Evolutionary conservation across 345 rosid genomes (phyloP).

Genomic region (Tarenaya hassleriana): DNA sequence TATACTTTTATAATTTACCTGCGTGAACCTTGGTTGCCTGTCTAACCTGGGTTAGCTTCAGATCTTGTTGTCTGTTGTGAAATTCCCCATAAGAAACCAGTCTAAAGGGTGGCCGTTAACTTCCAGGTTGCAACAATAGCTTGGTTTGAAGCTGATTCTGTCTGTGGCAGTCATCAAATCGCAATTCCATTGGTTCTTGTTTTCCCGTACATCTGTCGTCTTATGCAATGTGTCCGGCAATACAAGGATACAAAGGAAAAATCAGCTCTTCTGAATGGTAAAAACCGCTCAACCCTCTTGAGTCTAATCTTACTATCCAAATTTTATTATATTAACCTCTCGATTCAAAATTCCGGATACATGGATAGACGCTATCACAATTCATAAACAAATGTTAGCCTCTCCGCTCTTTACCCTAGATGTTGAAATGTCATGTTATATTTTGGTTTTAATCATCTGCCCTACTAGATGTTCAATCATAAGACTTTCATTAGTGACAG

Average conservation of each 20-base stretch:
- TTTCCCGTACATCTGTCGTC: conserved; percentile 77
- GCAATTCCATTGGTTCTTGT: conserved; percentile 88
- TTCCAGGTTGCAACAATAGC: conserved; percentile 95
- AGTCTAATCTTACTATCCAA: no score
- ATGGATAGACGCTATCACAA: no score
- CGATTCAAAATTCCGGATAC: no score
- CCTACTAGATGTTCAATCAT: not conserved
- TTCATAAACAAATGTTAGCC: no score
- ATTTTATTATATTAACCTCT: no score
- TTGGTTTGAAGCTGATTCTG: conserved; percentile 98
- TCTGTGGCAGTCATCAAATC: conserved; percentile 90
- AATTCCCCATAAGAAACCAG: not conserved
- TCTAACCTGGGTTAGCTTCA: not conserved
- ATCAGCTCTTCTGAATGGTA: conserved; percentile 80
- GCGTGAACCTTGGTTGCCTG: conserved; percentile 7
- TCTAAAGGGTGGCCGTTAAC: conserved; percentile 20
- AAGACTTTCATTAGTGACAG: no score
- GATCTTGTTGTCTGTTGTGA: not conserved
- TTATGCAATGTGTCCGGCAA: conserved; percentile 87
- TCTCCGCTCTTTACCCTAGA: no score
- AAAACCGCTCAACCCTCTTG: not conserved
- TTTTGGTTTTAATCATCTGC: not conserved
- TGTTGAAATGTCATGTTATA: conserved; percentile 5
- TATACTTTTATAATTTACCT: not conserved
- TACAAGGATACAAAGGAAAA: conserved; percentile 89